Conservation (phyloP, 768 basidiomycete genomes). For the Pholiota molesta region DNA sequence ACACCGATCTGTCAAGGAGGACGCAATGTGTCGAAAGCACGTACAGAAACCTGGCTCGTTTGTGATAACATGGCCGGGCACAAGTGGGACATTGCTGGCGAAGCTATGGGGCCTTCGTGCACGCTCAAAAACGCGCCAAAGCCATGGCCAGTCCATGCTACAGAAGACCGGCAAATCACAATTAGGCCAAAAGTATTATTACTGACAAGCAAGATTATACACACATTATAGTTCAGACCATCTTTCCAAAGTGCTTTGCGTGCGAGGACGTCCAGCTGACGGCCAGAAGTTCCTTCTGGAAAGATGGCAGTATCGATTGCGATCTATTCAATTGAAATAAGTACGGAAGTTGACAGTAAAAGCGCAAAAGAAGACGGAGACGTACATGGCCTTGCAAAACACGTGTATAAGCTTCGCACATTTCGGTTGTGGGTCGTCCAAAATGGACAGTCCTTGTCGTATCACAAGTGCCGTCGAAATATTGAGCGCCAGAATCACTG, state of each 20-base stretch:
- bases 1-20: conserved; percentile 15
- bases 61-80: conserved; percentile 88
- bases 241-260: conserved; percentile 87
- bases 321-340: conserved; percentile 54
- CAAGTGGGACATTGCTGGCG: conserved; percentile 65
- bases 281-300: conserved; percentile 87
- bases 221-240: conserved; percentile 76
- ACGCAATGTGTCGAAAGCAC: conserved; percentile 26
- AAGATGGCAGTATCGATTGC: conserved; percentile 90
- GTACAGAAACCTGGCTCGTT: conserved; percentile 94
- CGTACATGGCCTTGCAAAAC: conserved; percentile 96
- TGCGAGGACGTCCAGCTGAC: conserved; percentile 86
- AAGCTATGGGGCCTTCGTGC: conserved; percentile 85
- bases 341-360: conserved; percentile 17
- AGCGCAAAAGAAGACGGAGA: conserved; percentile 26
- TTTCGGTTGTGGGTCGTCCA: conserved; percentile 82
- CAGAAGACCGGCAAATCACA: conserved; percentile 4
- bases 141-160: conserved; percentile 94
- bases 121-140: conserved; percentile 87
- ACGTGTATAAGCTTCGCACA: conserved; percentile 90
- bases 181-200: conserved; percentile 7
- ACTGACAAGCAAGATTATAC: conserved; percentile 26
- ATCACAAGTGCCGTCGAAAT: conserved; percentile 88
- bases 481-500: conserved; percentile 93
- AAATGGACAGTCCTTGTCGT: conserved; percentile 85